phyloP scores from a whole-genome alignment of 2,329 filamentous ascomycete genomes.

The Aspergillus costaricaensis region DNA sequence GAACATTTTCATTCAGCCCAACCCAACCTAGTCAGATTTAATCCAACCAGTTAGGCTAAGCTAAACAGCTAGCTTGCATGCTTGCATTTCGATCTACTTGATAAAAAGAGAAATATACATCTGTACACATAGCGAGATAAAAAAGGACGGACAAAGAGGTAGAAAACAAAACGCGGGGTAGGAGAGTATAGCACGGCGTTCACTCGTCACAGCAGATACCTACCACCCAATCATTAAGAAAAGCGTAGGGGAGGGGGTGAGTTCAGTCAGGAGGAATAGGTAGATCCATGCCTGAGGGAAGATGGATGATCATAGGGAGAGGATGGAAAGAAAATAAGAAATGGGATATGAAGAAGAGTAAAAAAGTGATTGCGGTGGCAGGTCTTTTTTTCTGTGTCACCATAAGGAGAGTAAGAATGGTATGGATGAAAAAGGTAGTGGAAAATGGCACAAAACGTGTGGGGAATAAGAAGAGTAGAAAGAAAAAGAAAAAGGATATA shows the following conservation, averaged over 20 bases:
- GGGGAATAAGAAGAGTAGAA: conserved; percentile 37
- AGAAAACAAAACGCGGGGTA: conserved; percentile 11
- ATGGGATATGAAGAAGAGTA: conserved; percentile 21
- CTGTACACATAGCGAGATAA: conserved; percentile 22
- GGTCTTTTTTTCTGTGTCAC: conserved; percentile 18
- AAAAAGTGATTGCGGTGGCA: conserved; percentile 16
- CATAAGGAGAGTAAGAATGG: conserved; percentile 25
- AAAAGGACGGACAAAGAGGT: conserved; percentile 3
- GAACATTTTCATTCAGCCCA: background rate
- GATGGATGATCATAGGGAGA: conserved; percentile 3
- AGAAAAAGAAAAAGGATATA: conserved; percentile 26
- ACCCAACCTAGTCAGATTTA: background rate
- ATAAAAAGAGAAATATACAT: conserved; percentile 21
- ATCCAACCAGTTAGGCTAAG: background rate
- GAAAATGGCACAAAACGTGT: conserved; percentile 30
- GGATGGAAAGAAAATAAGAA: conserved; percentile 16
- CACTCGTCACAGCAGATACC: conserved; percentile 26
- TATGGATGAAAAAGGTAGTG: conserved; percentile 9
- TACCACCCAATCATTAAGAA: conserved; percentile 24
- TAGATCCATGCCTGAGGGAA: background rate
- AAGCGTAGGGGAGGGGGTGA: background rate
- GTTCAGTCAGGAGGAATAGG: background rate
- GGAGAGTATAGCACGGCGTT: conserved; percentile 23
- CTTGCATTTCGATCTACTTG: conserved; percentile 9
- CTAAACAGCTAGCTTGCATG: too few species aligned